These are phyloP conservation scores for Penicillium angulare DNA, from an alignment of 495 filamentous ascomycete species.

Conservation along the genomic window DNA sequence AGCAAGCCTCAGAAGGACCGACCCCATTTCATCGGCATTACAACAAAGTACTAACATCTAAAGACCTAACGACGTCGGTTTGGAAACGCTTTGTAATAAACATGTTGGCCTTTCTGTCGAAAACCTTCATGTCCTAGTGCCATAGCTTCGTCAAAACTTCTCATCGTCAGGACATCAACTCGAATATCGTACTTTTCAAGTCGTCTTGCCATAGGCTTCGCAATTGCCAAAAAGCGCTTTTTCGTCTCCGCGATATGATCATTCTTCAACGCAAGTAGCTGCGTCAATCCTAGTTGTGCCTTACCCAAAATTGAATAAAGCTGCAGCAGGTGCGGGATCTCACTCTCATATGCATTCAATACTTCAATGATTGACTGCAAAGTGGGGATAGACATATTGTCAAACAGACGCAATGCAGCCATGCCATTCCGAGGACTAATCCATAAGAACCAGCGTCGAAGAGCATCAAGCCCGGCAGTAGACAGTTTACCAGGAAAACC, in stretches of 20 bases:
- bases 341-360: conserved; percentile 18
- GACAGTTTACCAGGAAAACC: background rate
- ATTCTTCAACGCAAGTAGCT: background rate
- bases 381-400: no score
- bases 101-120: no score
- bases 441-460: no score
- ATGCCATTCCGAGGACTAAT: no score
- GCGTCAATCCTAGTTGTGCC: conserved; percentile 8
- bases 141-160: background rate
- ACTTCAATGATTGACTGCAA: conserved; percentile 19
- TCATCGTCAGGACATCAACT: background rate
- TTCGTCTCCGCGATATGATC: background rate
- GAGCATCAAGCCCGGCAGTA: no score
- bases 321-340: conserved; percentile 12
- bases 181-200: background rate
- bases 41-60: no score
- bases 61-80: no score
- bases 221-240: no score
- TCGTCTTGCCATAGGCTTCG: background rate
- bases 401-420: no score
- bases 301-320: conserved; percentile 14
- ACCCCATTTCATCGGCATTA: no score
- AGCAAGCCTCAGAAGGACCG: no score
- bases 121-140: background rate
- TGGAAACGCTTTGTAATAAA: no score